A percentile compares a stretch with the other conserved stretches of the same genome.
phyloP scores from a whole-genome alignment of 148 eudicot species.

The Silene conica region DNA sequence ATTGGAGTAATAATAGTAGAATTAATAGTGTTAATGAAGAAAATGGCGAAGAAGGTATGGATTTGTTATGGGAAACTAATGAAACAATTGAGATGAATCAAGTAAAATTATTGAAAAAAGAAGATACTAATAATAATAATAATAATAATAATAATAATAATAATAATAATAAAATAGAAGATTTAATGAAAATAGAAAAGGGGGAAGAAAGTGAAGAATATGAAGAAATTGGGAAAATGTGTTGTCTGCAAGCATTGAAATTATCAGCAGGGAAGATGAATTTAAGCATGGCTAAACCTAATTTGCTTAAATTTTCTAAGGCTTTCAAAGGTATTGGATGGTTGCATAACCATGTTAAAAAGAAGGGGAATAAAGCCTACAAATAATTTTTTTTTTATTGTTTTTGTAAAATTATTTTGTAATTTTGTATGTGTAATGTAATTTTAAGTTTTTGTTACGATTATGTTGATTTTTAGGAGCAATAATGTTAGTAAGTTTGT shows the following conservation, averaged over 20 bases:
- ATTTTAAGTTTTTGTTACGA: no score
- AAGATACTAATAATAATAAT: conserved; percentile 55
- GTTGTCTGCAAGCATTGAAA: conserved; percentile 80
- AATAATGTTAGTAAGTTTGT: no score
- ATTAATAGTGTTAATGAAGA: conserved; percentile 42
- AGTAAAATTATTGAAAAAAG: conserved; percentile 13
- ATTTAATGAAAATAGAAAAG: conserved; percentile 10
- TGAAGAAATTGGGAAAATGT: conserved; percentile 42
- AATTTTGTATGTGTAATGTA: no score
- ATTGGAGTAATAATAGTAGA: conserved; percentile 26
- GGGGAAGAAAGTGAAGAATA: conserved; percentile 35
- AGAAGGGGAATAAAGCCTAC: conserved; percentile 21
- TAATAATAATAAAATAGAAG: conserved; percentile 12
- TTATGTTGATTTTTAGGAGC: no score
- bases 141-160: conserved; percentile 31
- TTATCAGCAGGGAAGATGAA: conserved; percentile 85
- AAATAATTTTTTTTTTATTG: conserved; percentile 10
- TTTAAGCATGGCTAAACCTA: conserved; percentile 64
- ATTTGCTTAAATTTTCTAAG: conserved; percentile 55
- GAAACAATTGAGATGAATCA: conserved; percentile 45
- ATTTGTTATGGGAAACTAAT: conserved; percentile 75
- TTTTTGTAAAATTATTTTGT: no score
- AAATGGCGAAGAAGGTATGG: conserved; percentile 68
- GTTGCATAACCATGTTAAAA: conserved; percentile 45
- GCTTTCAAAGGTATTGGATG: conserved; percentile 85